phyloP scores from a whole-genome alignment of 371 early-diverging fungal species.

The Circinella umbellata region DNA sequence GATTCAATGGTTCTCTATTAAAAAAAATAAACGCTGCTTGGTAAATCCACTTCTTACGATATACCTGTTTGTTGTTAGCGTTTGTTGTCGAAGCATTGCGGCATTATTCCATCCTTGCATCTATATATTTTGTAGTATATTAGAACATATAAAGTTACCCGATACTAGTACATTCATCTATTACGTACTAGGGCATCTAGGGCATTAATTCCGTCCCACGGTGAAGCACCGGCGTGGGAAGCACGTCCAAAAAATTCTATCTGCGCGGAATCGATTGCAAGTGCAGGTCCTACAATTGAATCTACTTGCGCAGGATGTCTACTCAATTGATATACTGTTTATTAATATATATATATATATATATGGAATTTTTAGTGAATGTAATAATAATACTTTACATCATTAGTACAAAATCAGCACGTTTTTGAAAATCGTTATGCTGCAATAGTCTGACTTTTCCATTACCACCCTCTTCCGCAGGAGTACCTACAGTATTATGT shows the following conservation, averaged over 20 bases:
- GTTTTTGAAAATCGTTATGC: slow-evolving; percentile 59
- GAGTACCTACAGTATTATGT: slow-evolving; percentile 51
- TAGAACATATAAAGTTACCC: too few species aligned
- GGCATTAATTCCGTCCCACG: slow-evolving; percentile 77
- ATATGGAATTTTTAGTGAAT: not conserved
- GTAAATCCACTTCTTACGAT: too few species aligned
- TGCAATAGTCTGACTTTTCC: slow-evolving; percentile 77
- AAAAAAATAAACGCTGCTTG: not conserved
- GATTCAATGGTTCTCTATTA: not conserved
- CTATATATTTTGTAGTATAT: too few species aligned
- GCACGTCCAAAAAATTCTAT: slow-evolving; percentile 68
- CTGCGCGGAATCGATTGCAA: slow-evolving; percentile 49
- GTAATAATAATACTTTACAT: slow-evolving; percentile 40
- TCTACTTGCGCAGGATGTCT: slow-evolving; percentile 39
- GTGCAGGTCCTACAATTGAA: slow-evolving; percentile 30
- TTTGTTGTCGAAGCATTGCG: slow-evolving; percentile 74
- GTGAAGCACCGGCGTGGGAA: slow-evolving; percentile 62
- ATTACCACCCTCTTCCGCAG: slow-evolving; percentile 76
- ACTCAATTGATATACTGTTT: not conserved
- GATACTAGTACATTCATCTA: too few species aligned
- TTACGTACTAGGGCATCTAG: slow-evolving; percentile 59
- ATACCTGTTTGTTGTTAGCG: slow-evolving; percentile 55
- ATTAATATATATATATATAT: not conserved
- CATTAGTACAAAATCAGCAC: slow-evolving; percentile 77
- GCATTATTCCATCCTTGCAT: slow-evolving; percentile 64